Conservation (phyloP, 305 asterid species). For the Solanum aculeatissimum region DNA sequence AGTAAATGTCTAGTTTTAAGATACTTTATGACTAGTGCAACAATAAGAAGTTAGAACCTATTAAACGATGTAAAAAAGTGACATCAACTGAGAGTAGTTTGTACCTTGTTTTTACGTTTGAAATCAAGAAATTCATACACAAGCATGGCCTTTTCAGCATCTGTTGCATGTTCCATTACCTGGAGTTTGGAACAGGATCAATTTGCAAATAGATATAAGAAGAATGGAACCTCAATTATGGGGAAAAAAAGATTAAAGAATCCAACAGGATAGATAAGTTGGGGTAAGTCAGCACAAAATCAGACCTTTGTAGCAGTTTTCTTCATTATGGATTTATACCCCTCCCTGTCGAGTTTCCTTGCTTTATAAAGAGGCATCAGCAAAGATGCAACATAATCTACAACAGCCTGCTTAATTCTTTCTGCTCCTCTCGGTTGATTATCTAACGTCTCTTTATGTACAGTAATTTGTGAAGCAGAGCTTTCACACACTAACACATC, state of each 20-base stretch:
- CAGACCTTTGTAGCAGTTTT: constrained; percentile 95
- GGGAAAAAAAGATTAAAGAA: background rate
- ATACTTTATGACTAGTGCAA: background rate
- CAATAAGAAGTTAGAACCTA: background rate
- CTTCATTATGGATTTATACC: constrained; percentile 93
- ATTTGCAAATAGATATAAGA: background rate
- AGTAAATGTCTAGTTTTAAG: background rate
- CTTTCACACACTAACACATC: constrained; percentile 58
- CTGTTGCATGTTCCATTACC: constrained; percentile 93
- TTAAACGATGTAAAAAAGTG: background rate
- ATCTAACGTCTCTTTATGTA: constrained; percentile 40
- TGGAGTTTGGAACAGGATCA: constrained; percentile 22
- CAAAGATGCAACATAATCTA: constrained; percentile 88
- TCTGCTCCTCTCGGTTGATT: constrained; percentile 73
- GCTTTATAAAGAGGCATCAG: constrained; percentile 98
- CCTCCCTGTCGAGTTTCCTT: constrained; percentile 81
- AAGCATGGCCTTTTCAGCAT: constrained; percentile 80
- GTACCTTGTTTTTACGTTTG: constrained; percentile 97
- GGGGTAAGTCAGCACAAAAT: background rate
- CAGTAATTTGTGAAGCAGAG: constrained; percentile 65
- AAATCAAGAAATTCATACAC: constrained; percentile 86
- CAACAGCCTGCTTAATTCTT: constrained; percentile 74
- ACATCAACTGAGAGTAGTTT: background rate
- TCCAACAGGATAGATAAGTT: background rate
- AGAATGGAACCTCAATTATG: background rate